Evolutionary conservation across 768 basidiomycete species (phyloP).

Genomic region (Austroboletus eburneus): DNA sequence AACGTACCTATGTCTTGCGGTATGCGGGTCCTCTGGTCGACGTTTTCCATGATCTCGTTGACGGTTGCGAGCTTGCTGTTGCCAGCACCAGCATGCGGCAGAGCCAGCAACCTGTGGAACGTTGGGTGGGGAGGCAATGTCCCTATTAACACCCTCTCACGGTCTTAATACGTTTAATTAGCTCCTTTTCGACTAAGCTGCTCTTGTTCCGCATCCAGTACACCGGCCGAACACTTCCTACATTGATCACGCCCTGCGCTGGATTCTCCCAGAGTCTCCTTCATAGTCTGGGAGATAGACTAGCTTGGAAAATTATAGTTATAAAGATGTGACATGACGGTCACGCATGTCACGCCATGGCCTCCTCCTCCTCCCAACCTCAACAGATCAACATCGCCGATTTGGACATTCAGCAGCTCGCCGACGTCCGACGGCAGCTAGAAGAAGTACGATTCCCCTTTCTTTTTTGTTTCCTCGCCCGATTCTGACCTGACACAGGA

Average conservation of each 20-base stretch:
- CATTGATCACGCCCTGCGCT: too few species aligned
- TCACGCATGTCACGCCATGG: constrained; percentile 26
- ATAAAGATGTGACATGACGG: too few species aligned
- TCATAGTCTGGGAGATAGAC: too few species aligned
- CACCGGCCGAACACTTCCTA: too few species aligned
- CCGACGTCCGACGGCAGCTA: constrained; percentile 86
- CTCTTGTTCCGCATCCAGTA: too few species aligned
- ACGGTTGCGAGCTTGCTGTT: constrained; percentile 18
- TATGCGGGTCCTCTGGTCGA: constrained; percentile 29
- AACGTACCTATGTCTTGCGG: constrained; percentile 55
- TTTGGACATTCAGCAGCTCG: constrained; percentile 80
- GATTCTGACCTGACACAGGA: constrained; percentile 50
- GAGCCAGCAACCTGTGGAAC: constrained; percentile 6
- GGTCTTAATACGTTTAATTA: constrained; percentile 23
- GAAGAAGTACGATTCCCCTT: constrained; percentile 62
- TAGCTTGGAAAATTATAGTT: too few species aligned
- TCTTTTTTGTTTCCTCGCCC: not conserved
- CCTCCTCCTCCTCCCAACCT: constrained; percentile 41
- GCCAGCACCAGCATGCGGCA: constrained; percentile 21
- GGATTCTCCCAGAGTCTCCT: too few species aligned
- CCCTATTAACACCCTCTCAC: constrained; percentile 19
- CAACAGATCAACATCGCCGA: constrained; percentile 80
- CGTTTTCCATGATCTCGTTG: constrained; percentile 23
- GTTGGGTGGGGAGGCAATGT: constrained; percentile 23
- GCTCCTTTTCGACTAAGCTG: constrained; percentile 9